Conservation (phyloP, 202 grass and related monocot species). For the Digitaria exilis region DNA sequence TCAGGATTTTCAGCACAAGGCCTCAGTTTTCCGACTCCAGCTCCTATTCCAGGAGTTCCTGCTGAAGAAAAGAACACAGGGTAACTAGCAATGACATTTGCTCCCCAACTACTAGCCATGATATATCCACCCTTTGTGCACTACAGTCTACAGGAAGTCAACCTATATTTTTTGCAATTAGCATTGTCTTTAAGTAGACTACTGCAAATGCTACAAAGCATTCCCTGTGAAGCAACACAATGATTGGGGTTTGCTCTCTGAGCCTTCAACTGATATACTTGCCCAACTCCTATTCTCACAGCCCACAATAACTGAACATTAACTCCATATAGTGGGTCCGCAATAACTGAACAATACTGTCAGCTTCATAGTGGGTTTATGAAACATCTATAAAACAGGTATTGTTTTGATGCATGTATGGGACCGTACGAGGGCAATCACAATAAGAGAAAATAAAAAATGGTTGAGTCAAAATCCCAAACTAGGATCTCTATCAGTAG, state of each 20-base stretch:
- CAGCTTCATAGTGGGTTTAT: background rate
- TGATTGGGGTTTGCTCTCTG: background rate
- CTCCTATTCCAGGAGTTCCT: background rate
- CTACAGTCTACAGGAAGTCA: background rate
- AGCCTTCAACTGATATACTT: background rate
- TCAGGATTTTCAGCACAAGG: constrained; percentile 44
- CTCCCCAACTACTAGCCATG: background rate
- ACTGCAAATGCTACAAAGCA: background rate
- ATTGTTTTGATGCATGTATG: background rate
- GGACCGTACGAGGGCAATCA: background rate
- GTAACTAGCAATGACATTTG: constrained; percentile 39
- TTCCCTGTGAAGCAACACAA: background rate
- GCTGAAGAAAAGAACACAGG: constrained; percentile 26
- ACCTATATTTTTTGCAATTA: background rate
- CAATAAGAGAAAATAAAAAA: background rate
- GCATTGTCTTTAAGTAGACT: background rate
- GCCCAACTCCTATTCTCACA: background rate
- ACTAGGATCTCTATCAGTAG: background rate
- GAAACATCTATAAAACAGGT: background rate
- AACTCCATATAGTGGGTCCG: too few relatives aligned
- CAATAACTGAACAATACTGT: too few relatives aligned
- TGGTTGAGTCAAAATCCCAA: constrained; percentile 1
- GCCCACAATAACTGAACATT: background rate
- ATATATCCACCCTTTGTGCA: background rate
- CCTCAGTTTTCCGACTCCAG: constrained; percentile 36